Conservation (phyloP, 129 eudicot genomes). For the Mikania micrantha region DNA sequence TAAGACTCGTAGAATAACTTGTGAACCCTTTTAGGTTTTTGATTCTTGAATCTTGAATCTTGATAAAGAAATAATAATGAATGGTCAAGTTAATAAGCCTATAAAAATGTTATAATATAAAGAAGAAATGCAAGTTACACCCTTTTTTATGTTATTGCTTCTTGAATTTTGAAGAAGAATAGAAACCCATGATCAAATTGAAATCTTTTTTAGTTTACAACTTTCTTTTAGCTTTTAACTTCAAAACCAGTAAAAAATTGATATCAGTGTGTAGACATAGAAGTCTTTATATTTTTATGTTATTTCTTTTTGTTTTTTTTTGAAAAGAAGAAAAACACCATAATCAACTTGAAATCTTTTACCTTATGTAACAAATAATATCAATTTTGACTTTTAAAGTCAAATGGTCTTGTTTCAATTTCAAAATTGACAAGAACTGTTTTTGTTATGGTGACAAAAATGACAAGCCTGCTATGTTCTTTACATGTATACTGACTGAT, state of each 20-base stretch:
- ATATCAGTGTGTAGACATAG: too few species aligned
- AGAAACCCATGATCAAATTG: neutral
- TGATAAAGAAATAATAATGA: too few species aligned
- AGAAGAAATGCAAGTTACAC: too few species aligned
- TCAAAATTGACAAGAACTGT: neutral
- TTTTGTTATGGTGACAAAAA: neutral
- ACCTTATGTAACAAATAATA: neutral
- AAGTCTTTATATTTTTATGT: too few species aligned
- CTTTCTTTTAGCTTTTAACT: neutral
- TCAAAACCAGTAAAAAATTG: neutral
- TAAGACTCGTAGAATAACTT: neutral
- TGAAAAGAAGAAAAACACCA: neutral
- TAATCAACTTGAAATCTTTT: slow-evolving; percentile 22
- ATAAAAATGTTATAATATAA: too few species aligned
- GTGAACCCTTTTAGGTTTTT: neutral
- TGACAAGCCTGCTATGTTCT: too few species aligned
- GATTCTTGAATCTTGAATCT: neutral
- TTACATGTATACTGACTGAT: too few species aligned
- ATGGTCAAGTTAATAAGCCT: too few species aligned
- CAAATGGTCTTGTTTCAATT: neutral
- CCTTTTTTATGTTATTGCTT: too few species aligned
- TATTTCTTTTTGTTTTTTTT: too few species aligned
- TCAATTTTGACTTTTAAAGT: neutral
- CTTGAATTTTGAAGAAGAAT: too few species aligned
- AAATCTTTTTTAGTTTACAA: neutral